A percentile compares a stretch with the other conserved stretches of the same genome.
These are phyloP conservation scores for Porpolomopsis calyptriformis DNA, from an alignment of 768 basidiomycete genomes.

Conservation along the genomic window DNA sequence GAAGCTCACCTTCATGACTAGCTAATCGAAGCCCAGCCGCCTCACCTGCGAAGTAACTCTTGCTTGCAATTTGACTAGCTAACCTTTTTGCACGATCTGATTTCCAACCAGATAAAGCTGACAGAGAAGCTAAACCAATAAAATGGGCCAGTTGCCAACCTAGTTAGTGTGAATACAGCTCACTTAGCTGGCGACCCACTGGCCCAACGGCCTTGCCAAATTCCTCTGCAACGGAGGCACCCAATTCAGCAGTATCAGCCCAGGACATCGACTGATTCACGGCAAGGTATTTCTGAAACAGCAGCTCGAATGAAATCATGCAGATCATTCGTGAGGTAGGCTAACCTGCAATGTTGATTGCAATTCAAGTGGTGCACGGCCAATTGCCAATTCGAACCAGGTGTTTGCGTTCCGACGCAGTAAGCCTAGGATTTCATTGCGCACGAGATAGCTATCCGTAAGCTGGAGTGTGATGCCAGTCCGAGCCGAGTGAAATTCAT, in stretches of 20 bases:
- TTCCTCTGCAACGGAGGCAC: slow-evolving; percentile 80
- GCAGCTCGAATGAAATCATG: slow-evolving; percentile 1
- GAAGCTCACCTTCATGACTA: slow-evolving; percentile 45
- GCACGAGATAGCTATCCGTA: slow-evolving; percentile 74
- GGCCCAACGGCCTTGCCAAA: slow-evolving; percentile 76
- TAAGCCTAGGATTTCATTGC: slow-evolving; percentile 74
- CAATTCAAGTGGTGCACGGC: slow-evolving; percentile 83
- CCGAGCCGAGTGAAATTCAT: slow-evolving; percentile 73
- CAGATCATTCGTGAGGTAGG: slow-evolving; percentile 3
- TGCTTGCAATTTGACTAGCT: slow-evolving; percentile 78
- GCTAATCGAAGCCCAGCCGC: slow-evolving; percentile 70
- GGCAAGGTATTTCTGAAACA: slow-evolving; percentile 73
- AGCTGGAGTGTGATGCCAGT: slow-evolving; percentile 66
- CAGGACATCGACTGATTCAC: slow-evolving; percentile 58
- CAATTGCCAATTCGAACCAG: slow-evolving; percentile 84
- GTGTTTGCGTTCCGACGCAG: slow-evolving; percentile 61
- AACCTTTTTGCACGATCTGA: slow-evolving; percentile 76
- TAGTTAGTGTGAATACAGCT: slow-evolving; percentile 15
- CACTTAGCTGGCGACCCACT: slow-evolving; percentile 66
- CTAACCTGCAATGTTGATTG: slow-evolving; percentile 84
- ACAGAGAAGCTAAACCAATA: slow-evolving; percentile 29
- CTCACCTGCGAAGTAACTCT: slow-evolving; percentile 85
- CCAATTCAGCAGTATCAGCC: slow-evolving; percentile 77
- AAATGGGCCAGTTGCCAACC: slow-evolving; percentile 3
- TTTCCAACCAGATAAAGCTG: slow-evolving; percentile 48